Percentiles rank a stretch among this genome's conserved stretches.
Evolutionary conservation across 495 filamentous ascomycete genomes (phyloP).

Genomic region (Penicillium pancosmium): DNA sequence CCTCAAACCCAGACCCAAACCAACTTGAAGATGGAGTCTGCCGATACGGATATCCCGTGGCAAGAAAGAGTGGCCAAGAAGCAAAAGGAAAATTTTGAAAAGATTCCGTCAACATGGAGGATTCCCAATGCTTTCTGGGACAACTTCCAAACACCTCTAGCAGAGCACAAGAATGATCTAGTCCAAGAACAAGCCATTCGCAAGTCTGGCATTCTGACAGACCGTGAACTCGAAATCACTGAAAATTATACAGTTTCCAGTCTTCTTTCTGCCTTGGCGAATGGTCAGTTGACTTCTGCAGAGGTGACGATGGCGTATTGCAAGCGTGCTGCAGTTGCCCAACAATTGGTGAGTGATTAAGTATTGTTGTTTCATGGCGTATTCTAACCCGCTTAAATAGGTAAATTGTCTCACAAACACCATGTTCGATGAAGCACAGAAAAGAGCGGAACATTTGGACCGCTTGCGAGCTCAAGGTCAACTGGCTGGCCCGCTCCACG

Average conservation of each 20-base stretch:
- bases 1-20: not conserved
- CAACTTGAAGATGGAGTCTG: constrained; percentile 8
- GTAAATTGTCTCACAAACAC: constrained; percentile 63
- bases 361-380: not conserved
- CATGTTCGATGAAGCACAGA: constrained; percentile 46
- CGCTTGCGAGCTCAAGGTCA: constrained; percentile 34
- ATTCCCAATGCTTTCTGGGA: constrained; percentile 15
- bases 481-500: constrained; percentile 61
- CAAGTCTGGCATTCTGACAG: constrained; percentile 29
- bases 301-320: constrained; percentile 58
- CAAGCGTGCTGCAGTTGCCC: constrained; percentile 58
- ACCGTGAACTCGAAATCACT: constrained; percentile 54
- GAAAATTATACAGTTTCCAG: constrained; percentile 45
- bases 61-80: constrained; percentile 32
- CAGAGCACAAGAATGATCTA: constrained; percentile 24
- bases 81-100: constrained; percentile 35
- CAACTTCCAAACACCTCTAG: constrained; percentile 16
- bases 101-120: constrained; percentile 31
- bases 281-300: constrained; percentile 43
- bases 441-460: constrained; percentile 40
- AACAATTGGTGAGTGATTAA: constrained; percentile 47
- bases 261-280: constrained; percentile 29
- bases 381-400: constrained; percentile 6
- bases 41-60: constrained; percentile 14
- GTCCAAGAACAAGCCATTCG: constrained; percentile 20